Percentiles rank a stretch among this genome's conserved stretches.
These are phyloP conservation scores for Botrytis byssoidea DNA, from an alignment of 2,329 filamentous ascomycete genomes.

Conservation along the genomic window DNA sequence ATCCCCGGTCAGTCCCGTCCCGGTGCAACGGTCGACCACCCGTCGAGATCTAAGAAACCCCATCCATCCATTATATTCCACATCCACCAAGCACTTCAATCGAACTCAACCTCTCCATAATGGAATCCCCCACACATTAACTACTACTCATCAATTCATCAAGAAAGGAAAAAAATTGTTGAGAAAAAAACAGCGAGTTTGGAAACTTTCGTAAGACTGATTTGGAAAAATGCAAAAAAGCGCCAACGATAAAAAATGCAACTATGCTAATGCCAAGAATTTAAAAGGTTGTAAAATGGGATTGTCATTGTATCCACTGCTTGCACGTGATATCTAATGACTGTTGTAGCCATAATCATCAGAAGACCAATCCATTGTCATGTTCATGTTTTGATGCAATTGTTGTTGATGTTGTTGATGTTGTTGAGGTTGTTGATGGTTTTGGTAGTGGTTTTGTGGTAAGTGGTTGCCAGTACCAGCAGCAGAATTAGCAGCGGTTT, in stretches of 20 bases:
- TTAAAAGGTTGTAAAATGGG: neutral
- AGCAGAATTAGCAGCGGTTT: slow-evolving; percentile 30
- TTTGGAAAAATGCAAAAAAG: neutral
- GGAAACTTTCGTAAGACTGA: neutral
- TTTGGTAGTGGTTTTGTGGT: slow-evolving; percentile 18
- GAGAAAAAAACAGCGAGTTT: neutral
- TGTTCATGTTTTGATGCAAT: slow-evolving; percentile 18
- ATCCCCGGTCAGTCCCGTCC: slow-evolving; percentile 14
- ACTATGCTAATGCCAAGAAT: slow-evolving; percentile 4
- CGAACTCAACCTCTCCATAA: neutral
- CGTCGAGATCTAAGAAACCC: slow-evolving; percentile 14
- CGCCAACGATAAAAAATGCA: slow-evolving; percentile 9
- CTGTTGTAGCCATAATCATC: slow-evolving; percentile 17
- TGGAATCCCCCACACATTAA: neutral
- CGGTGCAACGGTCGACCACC: slow-evolving; percentile 10
- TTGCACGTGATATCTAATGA: neutral
- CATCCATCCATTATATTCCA: neutral
- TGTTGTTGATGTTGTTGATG: slow-evolving; percentile 17
- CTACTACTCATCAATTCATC: slow-evolving; percentile 14
- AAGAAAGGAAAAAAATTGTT: neutral
- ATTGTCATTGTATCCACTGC: neutral
- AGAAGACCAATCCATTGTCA: slow-evolving; percentile 22
- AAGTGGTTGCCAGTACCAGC: slow-evolving; percentile 21
- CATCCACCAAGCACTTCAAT: neutral
- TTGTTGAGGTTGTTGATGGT: slow-evolving; percentile 9